Evolutionary conservation across 2,329 filamentous ascomycete genomes (phyloP).

Genomic region (Nothomitra cinnamomea): DNA sequence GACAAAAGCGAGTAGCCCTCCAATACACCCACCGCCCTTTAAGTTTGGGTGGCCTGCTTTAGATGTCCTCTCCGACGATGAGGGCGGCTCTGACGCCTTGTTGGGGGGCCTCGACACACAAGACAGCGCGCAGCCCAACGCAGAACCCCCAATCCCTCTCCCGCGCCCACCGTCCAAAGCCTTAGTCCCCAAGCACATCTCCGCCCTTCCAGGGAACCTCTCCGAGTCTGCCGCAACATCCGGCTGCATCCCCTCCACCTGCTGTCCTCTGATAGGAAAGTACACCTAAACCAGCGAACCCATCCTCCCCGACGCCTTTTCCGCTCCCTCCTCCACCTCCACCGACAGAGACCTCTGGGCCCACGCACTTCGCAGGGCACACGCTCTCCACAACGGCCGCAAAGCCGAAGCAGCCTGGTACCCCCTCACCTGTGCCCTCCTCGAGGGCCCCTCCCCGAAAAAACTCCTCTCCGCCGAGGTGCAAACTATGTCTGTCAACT

Average conservation of each 20-base stretch:
- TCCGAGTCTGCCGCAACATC: background rate
- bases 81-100: background rate
- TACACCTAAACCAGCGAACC: background rate
- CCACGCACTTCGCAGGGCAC: background rate
- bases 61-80: background rate
- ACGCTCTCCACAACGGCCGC: background rate
- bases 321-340: background rate
- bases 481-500: background rate
- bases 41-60: background rate
- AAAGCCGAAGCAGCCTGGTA: background rate
- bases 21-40: background rate
- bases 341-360: background rate
- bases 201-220: background rate
- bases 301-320: background rate
- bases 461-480: background rate
- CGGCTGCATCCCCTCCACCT: too few species aligned
- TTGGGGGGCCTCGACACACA: background rate
- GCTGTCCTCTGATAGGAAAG: too few species aligned
- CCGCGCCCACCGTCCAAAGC: background rate
- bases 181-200: background rate
- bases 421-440: background rate
- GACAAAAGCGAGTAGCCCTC: background rate
- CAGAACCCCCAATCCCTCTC: background rate
- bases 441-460: background rate
- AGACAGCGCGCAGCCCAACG: background rate